phyloP scores from a whole-genome alignment of 805 yeast genomes.

The Pichia californica region DNA sequence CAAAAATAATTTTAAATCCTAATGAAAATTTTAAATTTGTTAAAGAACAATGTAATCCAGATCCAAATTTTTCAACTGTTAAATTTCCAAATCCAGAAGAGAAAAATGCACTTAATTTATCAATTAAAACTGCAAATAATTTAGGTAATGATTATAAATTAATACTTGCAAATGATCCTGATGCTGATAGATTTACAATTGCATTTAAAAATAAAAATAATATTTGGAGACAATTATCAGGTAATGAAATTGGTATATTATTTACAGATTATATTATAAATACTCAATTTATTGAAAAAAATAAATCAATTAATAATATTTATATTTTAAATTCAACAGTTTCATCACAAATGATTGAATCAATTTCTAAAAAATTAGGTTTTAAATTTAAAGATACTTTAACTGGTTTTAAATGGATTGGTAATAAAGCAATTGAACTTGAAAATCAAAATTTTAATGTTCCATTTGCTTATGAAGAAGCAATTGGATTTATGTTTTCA shows the following conservation, averaged over 20 bases:
- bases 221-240: conserved; percentile 75
- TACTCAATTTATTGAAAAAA: conserved; percentile 11
- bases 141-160: conserved; percentile 31
- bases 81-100: conserved; percentile 95
- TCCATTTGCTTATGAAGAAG: conserved; percentile 93
- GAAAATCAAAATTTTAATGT: conserved; percentile 59
- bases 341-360: conserved; percentile 71
- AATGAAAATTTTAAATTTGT: conserved; percentile 36
- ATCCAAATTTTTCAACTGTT: conserved; percentile 84
- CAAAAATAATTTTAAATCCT: conserved; percentile 17
- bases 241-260: conserved; percentile 83
- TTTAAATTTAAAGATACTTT: conserved; percentile 72
- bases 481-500: conserved; percentile 89
- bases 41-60: conserved; percentile 61
- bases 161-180: conserved; percentile 92
- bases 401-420: conserved; percentile 98
- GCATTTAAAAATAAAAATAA: conserved; percentile 49
- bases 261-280: conserved; percentile 62
- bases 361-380: conserved; percentile 58
- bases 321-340: conserved; percentile 84
- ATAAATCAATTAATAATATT: conserved; percentile 28
- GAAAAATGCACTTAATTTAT: conserved; percentile 77
- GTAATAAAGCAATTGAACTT: conserved; percentile 74
- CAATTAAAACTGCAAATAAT: conserved; percentile 55
- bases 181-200: conserved; percentile 88